Percentiles rank a stretch among this genome's conserved stretches.
Evolutionary conservation across 331 rosid genomes (phyloP).

Genomic region (Rosa hybrid): DNA sequence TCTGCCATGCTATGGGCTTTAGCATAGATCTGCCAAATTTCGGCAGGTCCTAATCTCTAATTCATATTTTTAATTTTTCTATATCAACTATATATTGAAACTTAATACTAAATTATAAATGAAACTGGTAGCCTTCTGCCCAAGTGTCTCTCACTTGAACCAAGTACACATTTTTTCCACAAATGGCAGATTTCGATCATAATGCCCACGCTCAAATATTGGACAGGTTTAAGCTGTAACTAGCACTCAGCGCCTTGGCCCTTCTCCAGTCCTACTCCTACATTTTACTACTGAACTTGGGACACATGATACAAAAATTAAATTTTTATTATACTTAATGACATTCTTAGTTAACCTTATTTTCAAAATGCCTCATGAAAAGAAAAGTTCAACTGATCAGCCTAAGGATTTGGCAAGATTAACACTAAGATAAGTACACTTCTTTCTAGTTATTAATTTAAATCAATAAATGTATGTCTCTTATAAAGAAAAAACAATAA

Average conservation of each 20-base stretch:
- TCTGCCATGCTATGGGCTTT: background rate
- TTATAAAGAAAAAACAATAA: background rate
- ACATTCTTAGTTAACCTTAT: background rate
- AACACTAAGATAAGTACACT: background rate
- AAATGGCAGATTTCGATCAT: background rate
- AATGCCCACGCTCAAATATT: background rate
- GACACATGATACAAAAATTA: background rate
- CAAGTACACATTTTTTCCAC: background rate
- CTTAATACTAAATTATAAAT: background rate
- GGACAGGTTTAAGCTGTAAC: background rate
- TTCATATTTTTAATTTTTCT: background rate
- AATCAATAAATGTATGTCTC: background rate
- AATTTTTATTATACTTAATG: background rate
- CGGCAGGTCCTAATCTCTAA: background rate
- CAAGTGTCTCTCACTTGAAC: background rate
- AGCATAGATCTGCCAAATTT: background rate
- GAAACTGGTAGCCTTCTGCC: background rate
- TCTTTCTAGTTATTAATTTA: background rate
- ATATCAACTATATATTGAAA: background rate
- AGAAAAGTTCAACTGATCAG: background rate
- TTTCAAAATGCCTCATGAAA: background rate
- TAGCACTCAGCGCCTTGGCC: background rate
- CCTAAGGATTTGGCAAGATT: slow-evolving; percentile 1
- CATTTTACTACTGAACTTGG: background rate
- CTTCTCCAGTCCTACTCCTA: background rate